Evolutionary conservation across 371 early-diverging fungal genomes (phyloP).

Genomic region (Gilbertella persicaria): DNA sequence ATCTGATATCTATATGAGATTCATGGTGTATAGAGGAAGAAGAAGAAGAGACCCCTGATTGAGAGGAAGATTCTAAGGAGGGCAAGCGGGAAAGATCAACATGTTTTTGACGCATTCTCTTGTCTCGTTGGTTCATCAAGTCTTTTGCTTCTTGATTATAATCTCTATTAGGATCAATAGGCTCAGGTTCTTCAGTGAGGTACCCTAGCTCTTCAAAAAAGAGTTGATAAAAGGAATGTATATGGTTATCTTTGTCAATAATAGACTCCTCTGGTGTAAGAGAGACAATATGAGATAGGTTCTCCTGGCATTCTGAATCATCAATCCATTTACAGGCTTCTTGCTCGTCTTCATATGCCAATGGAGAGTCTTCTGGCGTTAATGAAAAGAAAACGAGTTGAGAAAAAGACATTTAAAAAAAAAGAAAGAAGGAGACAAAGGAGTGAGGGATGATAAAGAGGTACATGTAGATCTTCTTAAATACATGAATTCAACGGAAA

Average conservation of each 20-base stretch:
- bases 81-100: conserved; percentile 20
- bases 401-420: conserved; percentile 1
- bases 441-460: background rate
- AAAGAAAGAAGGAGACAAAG: conserved; percentile 3
- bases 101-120: conserved; percentile 24
- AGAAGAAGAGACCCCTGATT: conserved; percentile 40
- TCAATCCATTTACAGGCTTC: conserved; percentile 29
- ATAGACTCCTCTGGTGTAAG: conserved; percentile 43
- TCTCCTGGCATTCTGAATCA: conserved; percentile 46
- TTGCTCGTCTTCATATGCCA: conserved; percentile 13
- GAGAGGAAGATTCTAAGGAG: conserved; percentile 18
- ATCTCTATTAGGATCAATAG: conserved; percentile 32
- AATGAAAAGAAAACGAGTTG: conserved; percentile 21
- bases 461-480: too few relatives aligned
- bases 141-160: conserved; percentile 31
- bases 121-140: conserved; percentile 18
- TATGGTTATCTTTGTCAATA: conserved; percentile 42
- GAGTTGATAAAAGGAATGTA: conserved; percentile 25
- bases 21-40: conserved; percentile 35
- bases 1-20: conserved; percentile 27
- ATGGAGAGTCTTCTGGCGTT: conserved; percentile 19
- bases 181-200: conserved; percentile 37
- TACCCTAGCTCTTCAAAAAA: conserved; percentile 41
- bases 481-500: conserved; percentile 20
- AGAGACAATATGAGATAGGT: conserved; percentile 37